phyloP scores from a whole-genome alignment of 2,329 filamentous ascomycete species.

The Tolypocladium nubicola region DNA sequence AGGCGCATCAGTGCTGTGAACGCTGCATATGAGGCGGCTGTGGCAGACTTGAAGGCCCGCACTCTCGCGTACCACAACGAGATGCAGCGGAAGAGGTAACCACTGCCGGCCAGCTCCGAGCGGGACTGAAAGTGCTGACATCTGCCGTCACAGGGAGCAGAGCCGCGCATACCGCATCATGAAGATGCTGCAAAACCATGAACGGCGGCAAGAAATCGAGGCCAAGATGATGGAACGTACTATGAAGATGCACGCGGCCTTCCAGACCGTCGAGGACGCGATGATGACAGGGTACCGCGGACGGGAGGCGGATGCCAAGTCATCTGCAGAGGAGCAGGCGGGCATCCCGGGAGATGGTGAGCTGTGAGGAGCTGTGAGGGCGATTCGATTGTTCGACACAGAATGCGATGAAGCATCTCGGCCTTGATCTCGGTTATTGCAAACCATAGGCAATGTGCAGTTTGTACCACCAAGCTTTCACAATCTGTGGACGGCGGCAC shows the following conservation, averaged over 20 bases:
- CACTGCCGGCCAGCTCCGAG: not conserved
- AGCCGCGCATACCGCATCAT: not conserved
- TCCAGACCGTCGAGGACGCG: constrained; percentile 15
- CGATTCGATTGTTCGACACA: not conserved
- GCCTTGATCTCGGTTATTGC: not conserved
- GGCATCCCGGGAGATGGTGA: not conserved
- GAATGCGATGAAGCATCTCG: not conserved
- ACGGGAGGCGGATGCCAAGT: constrained; percentile 13
- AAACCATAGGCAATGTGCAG: not conserved
- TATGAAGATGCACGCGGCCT: constrained; percentile 7
- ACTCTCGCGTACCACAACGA: constrained; percentile 11
- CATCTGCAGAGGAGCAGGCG: not conserved
- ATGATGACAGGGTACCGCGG: constrained; percentile 18
- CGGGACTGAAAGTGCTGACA: not conserved
- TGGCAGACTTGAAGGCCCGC: constrained; percentile 14
- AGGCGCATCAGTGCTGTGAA: constrained; percentile 13
- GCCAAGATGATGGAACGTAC: constrained; percentile 12
- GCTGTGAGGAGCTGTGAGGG: not conserved
- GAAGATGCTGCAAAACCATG: constrained; percentile 30
- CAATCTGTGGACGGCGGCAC: not conserved
- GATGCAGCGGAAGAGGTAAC: constrained; percentile 5
- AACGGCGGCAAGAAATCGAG: constrained; percentile 17
- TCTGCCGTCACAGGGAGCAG: not conserved
- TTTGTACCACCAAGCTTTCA: not conserved
- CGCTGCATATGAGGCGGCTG: constrained; percentile 10